Percentiles rank a stretch among this genome's conserved stretches.
Conservation (phyloP, 352 stramenopile species). For the Globisporangium iwayamae region DNA sequence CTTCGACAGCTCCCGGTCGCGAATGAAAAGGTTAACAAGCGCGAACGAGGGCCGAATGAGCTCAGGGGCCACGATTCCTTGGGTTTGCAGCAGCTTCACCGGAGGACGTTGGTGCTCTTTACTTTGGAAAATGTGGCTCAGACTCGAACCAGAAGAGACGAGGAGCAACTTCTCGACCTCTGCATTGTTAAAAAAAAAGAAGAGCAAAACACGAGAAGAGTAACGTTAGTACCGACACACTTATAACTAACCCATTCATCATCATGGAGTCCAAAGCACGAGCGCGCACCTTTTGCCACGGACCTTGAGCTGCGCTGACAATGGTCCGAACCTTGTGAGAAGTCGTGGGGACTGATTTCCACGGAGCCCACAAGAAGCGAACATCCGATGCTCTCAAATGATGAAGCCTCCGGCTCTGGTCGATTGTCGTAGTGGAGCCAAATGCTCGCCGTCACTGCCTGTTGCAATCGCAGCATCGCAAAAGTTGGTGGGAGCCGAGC, state of each 20-base stretch:
- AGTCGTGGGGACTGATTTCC: conserved; percentile 4
- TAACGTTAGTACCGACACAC: neutral
- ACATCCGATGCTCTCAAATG: neutral
- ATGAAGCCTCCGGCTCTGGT: neutral
- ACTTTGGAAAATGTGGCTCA: conserved; percentile 20
- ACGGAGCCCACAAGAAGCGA: conserved; percentile 2
- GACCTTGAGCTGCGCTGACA: neutral
- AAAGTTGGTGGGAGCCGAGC: conserved; percentile 6
- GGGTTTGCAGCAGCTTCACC: neutral
- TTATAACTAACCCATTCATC: neutral
- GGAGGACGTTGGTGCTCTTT: neutral
- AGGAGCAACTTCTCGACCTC: conserved; percentile 32
- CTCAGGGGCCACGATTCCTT: conserved; percentile 6
- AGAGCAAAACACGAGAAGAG: neutral
- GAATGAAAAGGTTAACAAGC: conserved; percentile 21
- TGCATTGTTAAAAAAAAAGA: neutral
- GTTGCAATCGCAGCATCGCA: conserved; percentile 2
- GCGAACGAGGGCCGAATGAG: conserved; percentile 39
- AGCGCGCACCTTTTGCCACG: conserved; percentile 4
- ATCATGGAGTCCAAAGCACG: neutral
- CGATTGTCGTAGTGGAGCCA: conserved; percentile 16
- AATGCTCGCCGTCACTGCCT: conserved; percentile 6
- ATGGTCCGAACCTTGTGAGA: neutral
- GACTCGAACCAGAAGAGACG: conserved; percentile 39
- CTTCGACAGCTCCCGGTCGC: conserved; percentile 20